These are phyloP conservation scores for Candida pseudoglaebosa DNA, from an alignment of 805 yeast genomes.

Conservation along the genomic window DNA sequence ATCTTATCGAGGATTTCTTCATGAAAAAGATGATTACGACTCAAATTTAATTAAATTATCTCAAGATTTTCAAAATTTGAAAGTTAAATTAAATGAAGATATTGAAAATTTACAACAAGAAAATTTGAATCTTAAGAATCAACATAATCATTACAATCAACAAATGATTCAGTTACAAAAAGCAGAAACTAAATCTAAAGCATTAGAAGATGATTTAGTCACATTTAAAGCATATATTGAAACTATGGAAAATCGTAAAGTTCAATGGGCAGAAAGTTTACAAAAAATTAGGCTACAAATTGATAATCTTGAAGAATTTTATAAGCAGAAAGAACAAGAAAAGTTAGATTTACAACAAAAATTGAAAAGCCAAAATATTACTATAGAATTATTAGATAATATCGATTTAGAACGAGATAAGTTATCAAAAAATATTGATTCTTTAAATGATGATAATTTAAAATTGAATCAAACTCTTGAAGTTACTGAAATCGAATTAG, in stretches of 20 bases:
- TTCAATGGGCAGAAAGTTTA: constrained; percentile 59
- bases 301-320: constrained; percentile 40
- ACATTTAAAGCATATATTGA: constrained; percentile 72
- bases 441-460: constrained; percentile 37
- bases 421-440: constrained; percentile 51
- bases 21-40: constrained; percentile 59
- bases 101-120: constrained; percentile 37
- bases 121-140: constrained; percentile 35
- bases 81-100: constrained; percentile 46
- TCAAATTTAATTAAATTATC: constrained; percentile 54
- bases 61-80: constrained; percentile 49
- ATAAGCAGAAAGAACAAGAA: constrained; percentile 27
- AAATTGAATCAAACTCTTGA: constrained; percentile 44
- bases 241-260: constrained; percentile 59
- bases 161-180: constrained; percentile 47
- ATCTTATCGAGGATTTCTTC: constrained; percentile 64
- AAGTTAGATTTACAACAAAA: constrained; percentile 39
- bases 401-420: constrained; percentile 60
- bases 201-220: constrained; percentile 64
- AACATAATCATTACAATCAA: constrained; percentile 38
- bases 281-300: constrained; percentile 57
- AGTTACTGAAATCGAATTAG: constrained; percentile 48
- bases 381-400: constrained; percentile 59
- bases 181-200: constrained; percentile 54
- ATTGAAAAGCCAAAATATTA: constrained; percentile 52